These are phyloP conservation scores for Piloderma croceum DNA, from an alignment of 768 basidiomycete species.

Conservation along the genomic window DNA sequence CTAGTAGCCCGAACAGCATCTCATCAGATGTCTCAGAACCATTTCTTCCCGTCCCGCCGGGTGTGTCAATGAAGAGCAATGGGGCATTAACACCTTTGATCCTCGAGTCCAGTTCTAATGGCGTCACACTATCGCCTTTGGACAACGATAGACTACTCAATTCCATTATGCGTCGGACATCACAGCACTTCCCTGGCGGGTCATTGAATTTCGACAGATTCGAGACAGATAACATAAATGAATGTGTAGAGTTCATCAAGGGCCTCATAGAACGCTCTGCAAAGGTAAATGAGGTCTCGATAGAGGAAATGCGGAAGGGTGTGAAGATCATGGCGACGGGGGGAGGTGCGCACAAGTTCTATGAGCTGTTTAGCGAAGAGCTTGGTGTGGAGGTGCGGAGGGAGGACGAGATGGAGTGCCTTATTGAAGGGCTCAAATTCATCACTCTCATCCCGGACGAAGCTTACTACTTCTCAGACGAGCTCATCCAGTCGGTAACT, in stretches of 20 bases:
- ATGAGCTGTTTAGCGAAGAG: slow-evolving; percentile 69
- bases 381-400: slow-evolving; percentile 79
- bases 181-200: slow-evolving; percentile 89
- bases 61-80: slow-evolving; percentile 43
- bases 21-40: too few species aligned
- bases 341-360: slow-evolving; percentile 93
- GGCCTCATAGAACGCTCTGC: slow-evolving; percentile 85
- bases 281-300: slow-evolving; percentile 74
- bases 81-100: slow-evolving; percentile 83
- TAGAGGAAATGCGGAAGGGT: slow-evolving; percentile 84
- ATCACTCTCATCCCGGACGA: slow-evolving; percentile 94
- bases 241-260: slow-evolving; percentile 82
- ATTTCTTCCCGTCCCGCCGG: too few species aligned
- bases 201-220: slow-evolving; percentile 97
- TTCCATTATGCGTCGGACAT: slow-evolving; percentile 61
- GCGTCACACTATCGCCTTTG: slow-evolving; percentile 30
- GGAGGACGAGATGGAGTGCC: slow-evolving; percentile 99
- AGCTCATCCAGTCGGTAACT: slow-evolving; percentile 69
- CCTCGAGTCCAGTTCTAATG: slow-evolving; percentile 53
- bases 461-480: slow-evolving; percentile 97
- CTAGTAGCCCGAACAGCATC: slow-evolving; percentile 41
- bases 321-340: slow-evolving; percentile 99
- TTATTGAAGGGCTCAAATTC: slow-evolving; percentile 95
- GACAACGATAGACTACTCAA: slow-evolving; percentile 48
- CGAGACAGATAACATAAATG: slow-evolving; percentile 84